Evolutionary conservation across 768 basidiomycete species (phyloP).

Genomic region (Trametes villosa): DNA sequence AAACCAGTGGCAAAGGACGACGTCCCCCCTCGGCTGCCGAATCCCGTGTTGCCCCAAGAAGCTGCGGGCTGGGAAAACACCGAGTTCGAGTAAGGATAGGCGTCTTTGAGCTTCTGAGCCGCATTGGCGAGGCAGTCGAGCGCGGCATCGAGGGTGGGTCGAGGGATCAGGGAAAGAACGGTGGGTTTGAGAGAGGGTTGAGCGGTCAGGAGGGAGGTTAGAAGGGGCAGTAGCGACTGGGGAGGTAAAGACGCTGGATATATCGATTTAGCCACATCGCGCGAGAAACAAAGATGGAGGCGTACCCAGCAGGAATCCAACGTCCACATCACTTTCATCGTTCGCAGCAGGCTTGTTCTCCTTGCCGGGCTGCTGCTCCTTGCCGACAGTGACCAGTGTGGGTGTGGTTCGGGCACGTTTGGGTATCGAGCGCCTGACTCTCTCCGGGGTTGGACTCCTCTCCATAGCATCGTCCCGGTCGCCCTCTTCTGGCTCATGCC

Average conservation of each 20-base stretch:
- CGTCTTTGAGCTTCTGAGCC: conserved; percentile 75
- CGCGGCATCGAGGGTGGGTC: conserved; percentile 80
- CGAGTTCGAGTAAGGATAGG: conserved; percentile 78
- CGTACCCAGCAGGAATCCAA: conserved; percentile 81
- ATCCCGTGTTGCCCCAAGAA: conserved; percentile 33
- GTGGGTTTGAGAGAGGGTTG: conserved; percentile 75
- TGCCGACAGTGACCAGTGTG: conserved; percentile 32
- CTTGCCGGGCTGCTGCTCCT: conserved; percentile 48
- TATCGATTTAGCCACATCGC: conserved; percentile 20
- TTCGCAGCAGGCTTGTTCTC: conserved; percentile 50
- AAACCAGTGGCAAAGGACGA: conserved; percentile 21
- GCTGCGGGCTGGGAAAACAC: conserved; percentile 38
- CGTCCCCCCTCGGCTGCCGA: conserved; percentile 7
- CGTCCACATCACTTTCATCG: conserved; percentile 69
- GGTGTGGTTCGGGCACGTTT: conserved; percentile 63
- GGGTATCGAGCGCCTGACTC: conserved; percentile 67
- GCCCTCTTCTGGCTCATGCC: conserved; percentile 74
- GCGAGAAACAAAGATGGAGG: conserved; percentile 16
- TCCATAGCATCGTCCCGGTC: conserved; percentile 77
- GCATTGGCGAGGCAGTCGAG: conserved; percentile 68
- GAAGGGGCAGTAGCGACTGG: conserved; percentile 73
- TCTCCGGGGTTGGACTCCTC: conserved; percentile 82
- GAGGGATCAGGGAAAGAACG: conserved; percentile 78
- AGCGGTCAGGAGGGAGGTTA: conserved; percentile 66
- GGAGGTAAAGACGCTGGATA: conserved; percentile 75